phyloP scores from a whole-genome alignment of 2,329 filamentous ascomycete genomes.

The Hypocrella siamensis region DNA sequence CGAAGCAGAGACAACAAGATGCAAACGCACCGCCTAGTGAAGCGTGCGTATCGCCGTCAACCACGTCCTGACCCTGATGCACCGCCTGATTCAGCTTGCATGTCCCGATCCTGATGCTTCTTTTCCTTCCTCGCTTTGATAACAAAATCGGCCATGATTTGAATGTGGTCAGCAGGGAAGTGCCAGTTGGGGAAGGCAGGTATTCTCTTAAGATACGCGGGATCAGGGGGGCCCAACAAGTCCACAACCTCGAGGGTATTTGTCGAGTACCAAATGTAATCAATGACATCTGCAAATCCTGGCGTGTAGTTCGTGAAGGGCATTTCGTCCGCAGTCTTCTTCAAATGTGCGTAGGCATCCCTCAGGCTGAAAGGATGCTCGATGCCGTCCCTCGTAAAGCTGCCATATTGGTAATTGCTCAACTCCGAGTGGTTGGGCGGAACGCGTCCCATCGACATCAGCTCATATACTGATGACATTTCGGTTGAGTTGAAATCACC shows the following conservation, averaged over 20 bases:
- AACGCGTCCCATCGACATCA: slow-evolving; percentile 69
- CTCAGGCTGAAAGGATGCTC: slow-evolving; percentile 88
- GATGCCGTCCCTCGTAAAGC: slow-evolving; percentile 83
- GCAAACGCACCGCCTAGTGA: too few relatives aligned
- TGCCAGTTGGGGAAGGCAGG: slow-evolving; percentile 90
- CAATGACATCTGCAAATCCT: slow-evolving; percentile 79
- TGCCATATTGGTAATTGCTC: slow-evolving; percentile 70
- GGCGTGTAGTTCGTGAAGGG: slow-evolving; percentile 96
- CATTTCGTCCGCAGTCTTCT: slow-evolving; percentile 69
- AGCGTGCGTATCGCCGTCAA: slow-evolving; percentile 3
- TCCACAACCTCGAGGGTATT: slow-evolving; percentile 75
- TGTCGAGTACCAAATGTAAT: slow-evolving; percentile 96
- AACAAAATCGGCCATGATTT: slow-evolving; percentile 76
- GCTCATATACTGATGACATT: slow-evolving; percentile 79
- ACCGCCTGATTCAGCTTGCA: slow-evolving; percentile 38
- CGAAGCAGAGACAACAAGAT: too few relatives aligned
- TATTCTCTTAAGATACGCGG: slow-evolving; percentile 69
- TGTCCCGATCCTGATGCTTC: slow-evolving; percentile 48
- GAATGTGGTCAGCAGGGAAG: slow-evolving; percentile 85
- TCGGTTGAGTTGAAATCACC: slow-evolving; percentile 91
- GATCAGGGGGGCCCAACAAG: slow-evolving; percentile 73
- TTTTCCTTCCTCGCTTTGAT: slow-evolving; percentile 79
- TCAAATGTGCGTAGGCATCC: slow-evolving; percentile 73
- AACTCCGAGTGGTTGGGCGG: slow-evolving; percentile 69
- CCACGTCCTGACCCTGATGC: slow-evolving; percentile 13